phyloP scores from a whole-genome alignment of 345 rosid species.

The Pistacia integerrima region DNA sequence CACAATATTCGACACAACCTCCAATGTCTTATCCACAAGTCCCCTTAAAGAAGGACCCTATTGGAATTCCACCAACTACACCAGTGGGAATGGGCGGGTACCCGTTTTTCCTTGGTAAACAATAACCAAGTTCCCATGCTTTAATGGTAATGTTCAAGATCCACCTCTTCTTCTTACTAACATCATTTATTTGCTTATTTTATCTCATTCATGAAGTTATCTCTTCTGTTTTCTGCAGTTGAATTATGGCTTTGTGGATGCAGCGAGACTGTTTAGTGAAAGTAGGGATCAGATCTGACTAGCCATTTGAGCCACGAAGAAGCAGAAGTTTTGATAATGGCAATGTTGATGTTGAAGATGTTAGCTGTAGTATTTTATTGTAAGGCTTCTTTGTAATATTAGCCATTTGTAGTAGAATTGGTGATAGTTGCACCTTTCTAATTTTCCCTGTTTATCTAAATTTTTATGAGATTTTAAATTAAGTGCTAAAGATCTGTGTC shows the following conservation, averaged over 20 bases:
- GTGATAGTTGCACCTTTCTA: not conserved
- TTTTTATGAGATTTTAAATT: too few species aligned
- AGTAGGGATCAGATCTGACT: not conserved
- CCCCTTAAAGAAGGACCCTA: slow-evolving; percentile 39
- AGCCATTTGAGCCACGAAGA: not conserved
- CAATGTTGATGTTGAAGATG: slow-evolving; percentile 11
- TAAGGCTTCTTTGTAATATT: not conserved
- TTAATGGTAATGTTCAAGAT: not conserved
- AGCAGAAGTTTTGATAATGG: not conserved
- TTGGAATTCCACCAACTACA: slow-evolving; percentile 34
- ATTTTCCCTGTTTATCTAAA: not conserved
- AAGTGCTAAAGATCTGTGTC: too few species aligned
- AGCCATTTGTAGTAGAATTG: not conserved
- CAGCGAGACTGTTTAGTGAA: not conserved
- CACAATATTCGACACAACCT: slow-evolving; percentile 40
- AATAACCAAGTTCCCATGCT: slow-evolving; percentile 4
- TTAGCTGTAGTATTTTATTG: not conserved
- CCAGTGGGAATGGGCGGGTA: slow-evolving; percentile 56
- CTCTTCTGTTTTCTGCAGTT: slow-evolving; percentile 9
- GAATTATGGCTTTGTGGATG: not conserved
- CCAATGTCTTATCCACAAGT: slow-evolving; percentile 36
- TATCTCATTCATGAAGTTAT: too few species aligned
- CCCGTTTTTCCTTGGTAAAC: slow-evolving; percentile 41
- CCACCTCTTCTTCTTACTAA: not conserved
- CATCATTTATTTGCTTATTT: not conserved